phyloP scores from a whole-genome alignment of 208 protist species.

The Trypanosoma melophagium region DNA sequence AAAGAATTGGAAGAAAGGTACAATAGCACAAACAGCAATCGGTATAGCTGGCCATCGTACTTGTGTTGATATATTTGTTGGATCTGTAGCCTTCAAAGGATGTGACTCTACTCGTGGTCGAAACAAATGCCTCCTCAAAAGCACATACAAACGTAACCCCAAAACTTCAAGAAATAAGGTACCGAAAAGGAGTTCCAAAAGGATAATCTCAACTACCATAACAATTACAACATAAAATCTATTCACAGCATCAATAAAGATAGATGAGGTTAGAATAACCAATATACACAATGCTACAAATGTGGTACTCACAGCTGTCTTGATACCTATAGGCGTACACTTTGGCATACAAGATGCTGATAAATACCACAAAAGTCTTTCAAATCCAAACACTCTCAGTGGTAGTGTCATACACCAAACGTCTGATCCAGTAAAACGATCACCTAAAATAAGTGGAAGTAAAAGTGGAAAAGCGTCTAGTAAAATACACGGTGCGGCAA shows the following conservation, averaged over 20 bases:
- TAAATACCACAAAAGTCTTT: constrained; percentile 23
- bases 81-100: constrained; percentile 4
- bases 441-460: constrained; percentile 10
- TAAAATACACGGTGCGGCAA: constrained; percentile 25
- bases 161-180: constrained; percentile 12
- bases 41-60: constrained; percentile 21
- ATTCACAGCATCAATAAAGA: neutral
- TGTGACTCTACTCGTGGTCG: neutral
- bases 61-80: constrained; percentile 30
- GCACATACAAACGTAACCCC: neutral
- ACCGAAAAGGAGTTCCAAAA: constrained; percentile 25
- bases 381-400: constrained; percentile 9
- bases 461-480: constrained; percentile 29
- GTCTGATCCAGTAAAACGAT: neutral
- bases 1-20: constrained; percentile 18
- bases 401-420: neutral
- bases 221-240: constrained; percentile 15
- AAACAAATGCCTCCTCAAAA: constrained; percentile 2
- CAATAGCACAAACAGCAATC: constrained; percentile 9
- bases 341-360: constrained; percentile 12
- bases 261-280: neutral
- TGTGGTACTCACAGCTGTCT: constrained; percentile 14
- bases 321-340: constrained; percentile 20
- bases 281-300: constrained; percentile 20
- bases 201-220: constrained; percentile 15